A percentile compares a stretch with the other conserved stretches of the same genome.
Evolutionary conservation across 257 asterid species (phyloP).

Genomic region (Forsythia suspensa): DNA sequence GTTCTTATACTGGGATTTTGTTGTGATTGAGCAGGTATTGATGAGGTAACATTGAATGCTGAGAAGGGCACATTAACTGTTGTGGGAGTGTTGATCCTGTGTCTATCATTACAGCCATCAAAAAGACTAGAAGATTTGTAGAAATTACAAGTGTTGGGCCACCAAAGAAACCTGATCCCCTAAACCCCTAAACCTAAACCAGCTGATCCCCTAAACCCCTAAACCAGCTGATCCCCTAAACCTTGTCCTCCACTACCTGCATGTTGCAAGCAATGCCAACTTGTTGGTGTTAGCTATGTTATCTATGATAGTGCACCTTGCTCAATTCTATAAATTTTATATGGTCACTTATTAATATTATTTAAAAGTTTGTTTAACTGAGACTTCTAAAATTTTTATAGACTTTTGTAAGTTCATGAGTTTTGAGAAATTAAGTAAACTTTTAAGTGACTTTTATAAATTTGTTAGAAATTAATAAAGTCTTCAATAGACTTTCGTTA

Average conservation of each 20-base stretch:
- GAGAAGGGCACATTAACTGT: slow-evolving; percentile 36
- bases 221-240: neutral
- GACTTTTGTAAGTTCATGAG: no score
- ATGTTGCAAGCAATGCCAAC: slow-evolving; percentile 33
- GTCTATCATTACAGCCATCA: slow-evolving; percentile 10
- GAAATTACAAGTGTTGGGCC: slow-evolving; percentile 34
- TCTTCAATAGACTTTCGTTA: no score
- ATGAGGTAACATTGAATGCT: slow-evolving; percentile 24
- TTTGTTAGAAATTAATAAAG: no score
- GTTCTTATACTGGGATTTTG: neutral
- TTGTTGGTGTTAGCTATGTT: slow-evolving; percentile 10
- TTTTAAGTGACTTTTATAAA: no score
- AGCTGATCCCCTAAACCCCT: slow-evolving; percentile 6
- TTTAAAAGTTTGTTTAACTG: no score
- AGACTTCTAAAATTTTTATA: no score
- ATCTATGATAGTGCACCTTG: slow-evolving; percentile 14
- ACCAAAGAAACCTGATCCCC: slow-evolving; percentile 24
- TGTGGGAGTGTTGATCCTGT: slow-evolving; percentile 34
- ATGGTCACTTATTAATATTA: no score
- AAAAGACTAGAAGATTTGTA: slow-evolving; percentile 24
- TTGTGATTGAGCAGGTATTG: slow-evolving; percentile 21
- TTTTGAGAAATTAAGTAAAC: no score
- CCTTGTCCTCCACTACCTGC: slow-evolving; percentile 13
- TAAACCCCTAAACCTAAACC: neutral
- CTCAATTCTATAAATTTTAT: slow-evolving; percentile 17